phyloP scores from a whole-genome alignment of 169 alveolate species.

The Cryptosporidium muris region DNA sequence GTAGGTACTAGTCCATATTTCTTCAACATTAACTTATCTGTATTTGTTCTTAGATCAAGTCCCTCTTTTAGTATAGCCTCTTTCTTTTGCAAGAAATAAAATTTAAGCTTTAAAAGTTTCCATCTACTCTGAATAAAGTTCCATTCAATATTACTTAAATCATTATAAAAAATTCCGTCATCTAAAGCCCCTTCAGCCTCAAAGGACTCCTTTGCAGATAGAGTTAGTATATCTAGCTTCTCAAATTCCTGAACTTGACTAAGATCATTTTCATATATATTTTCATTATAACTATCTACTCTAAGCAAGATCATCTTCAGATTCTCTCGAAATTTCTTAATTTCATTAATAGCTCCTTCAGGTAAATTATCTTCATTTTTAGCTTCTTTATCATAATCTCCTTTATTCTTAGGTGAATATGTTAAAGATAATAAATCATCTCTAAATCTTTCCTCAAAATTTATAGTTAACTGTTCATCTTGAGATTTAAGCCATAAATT shows the following conservation, averaged over 20 bases:
- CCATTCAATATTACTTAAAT: constrained; percentile 54
- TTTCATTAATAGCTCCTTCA: constrained; percentile 23
- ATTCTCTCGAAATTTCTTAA: constrained; percentile 41
- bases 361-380: constrained; percentile 51
- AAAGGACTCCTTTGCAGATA: constrained; percentile 11
- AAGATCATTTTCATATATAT: constrained; percentile 48
- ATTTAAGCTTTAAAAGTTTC: constrained; percentile 46
- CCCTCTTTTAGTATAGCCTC: constrained; percentile 37
- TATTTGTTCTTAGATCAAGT: constrained; percentile 49
- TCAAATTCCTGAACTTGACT: constrained; percentile 32
- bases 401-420: not conserved
- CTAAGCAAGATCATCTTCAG: constrained; percentile 33
- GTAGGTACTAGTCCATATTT: constrained; percentile 44
- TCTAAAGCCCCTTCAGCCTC: constrained; percentile 60
- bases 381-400: not conserved
- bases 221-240: constrained; percentile 7
- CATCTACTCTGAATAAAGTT: constrained; percentile 63
- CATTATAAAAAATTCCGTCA: constrained; percentile 58
- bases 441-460: constrained; percentile 19
- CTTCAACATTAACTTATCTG: constrained; percentile 21
- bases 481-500: constrained; percentile 42
- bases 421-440: constrained; percentile 45
- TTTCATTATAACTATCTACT: constrained; percentile 16
- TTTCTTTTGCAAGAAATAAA: constrained; percentile 37
- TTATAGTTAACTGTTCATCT: constrained; percentile 15